Evolutionary conservation across 208 protist species (phyloP), one percentile per base, ranked within the genome.

Genomic region (Angomonas ambiguus): DNA sequence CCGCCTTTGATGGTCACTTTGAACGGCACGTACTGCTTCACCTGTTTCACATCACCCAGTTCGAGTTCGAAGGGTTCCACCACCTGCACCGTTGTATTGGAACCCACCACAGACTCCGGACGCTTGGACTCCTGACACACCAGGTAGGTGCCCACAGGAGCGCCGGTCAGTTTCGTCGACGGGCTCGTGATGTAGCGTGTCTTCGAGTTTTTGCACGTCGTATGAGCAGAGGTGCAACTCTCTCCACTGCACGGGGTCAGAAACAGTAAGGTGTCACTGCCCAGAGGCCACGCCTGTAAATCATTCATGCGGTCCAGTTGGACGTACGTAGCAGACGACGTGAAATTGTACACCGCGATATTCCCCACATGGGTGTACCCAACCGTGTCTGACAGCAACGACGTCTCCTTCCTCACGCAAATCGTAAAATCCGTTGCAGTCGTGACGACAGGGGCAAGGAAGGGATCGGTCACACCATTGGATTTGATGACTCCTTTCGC

Each of bases 341-440:
- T 83, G 65, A 87, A 91, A 2, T 24, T 24, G 32, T 55, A 31
- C 28, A 78, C 51, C 2, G 32, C 25, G 0, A 80, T 18, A 10
- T n/a, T 59, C 2, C 73, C 79, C 31, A 68, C 84, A 51, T 78
- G 76, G 11, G 75, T 58, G 76, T 81, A 87, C n/a, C n/a, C n/a
- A n/a, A n/a, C n/a, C 1, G 74, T 74, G 30, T 32, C 33, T 49
- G 58, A 62, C 2, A 77, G 60, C n/a, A n/a, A n/a, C n/a, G n/a
- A n/a, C 1, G 41, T 30, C 0, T 11, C 13, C 41, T 59, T 20
- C 8, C 65, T 68, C 0, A 80, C 74, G 31, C 78, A 84, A 11
- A 84, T 20, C 13, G 13, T 11, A 18, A 20, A 48, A 18, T 57
- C 65, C 38, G 49, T 58, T 0, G 45, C 38, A 0, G 25, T 62